A percentile compares a stretch with the other conserved stretches of the same genome.
phyloP scores from a whole-genome alignment of 345 rosid genomes.

The Syzygium oleosum region DNA sequence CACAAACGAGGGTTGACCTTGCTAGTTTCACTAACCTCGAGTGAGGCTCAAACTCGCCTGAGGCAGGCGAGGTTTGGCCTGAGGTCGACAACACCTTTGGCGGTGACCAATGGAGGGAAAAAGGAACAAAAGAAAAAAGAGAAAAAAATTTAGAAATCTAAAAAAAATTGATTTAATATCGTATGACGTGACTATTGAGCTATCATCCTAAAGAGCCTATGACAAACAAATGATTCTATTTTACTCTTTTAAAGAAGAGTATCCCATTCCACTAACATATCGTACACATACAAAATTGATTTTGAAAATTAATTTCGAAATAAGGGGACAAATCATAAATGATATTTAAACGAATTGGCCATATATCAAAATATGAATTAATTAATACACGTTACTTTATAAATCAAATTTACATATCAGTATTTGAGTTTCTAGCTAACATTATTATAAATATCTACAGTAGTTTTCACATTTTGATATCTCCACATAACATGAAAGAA shows the following conservation, averaged over 20 bases:
- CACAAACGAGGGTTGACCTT: accelerated
- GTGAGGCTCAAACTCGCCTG: background rate
- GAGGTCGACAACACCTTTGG: background rate
- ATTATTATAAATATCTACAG: background rate
- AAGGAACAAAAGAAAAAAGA: too few relatives aligned
- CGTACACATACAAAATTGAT: background rate
- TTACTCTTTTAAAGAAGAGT: too few relatives aligned
- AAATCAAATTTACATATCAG: background rate
- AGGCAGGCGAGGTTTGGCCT: background rate
- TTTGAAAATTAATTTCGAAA: background rate
- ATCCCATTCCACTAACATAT: background rate
- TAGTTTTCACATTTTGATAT: background rate
- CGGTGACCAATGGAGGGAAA: background rate
- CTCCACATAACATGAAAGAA: background rate
- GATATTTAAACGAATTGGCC: background rate
- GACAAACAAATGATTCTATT: too few relatives aligned
- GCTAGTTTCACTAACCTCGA: accelerated
- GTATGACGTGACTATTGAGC: too few relatives aligned
- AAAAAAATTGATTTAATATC: too few relatives aligned
- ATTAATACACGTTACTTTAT: background rate
- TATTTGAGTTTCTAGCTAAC: background rate
- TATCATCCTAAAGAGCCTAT: too few relatives aligned
- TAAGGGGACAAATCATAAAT: background rate
- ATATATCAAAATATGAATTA: background rate
- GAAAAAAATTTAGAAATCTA: too few relatives aligned